phyloP scores from a whole-genome alignment of 2,329 filamentous ascomycete species.

The Cladosporium cucumerinum region DNA sequence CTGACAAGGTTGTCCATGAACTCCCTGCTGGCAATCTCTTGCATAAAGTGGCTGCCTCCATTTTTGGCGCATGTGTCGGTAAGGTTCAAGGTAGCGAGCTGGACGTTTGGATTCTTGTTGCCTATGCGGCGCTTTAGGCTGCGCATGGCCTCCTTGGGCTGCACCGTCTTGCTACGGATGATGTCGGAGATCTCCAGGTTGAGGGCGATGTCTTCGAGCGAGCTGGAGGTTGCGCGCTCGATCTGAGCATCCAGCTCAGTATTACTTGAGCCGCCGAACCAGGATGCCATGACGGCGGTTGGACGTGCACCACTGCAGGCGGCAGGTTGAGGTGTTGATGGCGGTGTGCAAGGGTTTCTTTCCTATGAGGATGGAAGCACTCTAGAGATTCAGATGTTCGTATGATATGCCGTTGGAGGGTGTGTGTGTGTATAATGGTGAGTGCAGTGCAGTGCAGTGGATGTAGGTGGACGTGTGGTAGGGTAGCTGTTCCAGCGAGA shows the following conservation, averaged over 20 bases:
- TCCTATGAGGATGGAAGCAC: background rate
- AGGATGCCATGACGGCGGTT: conserved; percentile 75
- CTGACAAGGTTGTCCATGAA: conserved; percentile 98
- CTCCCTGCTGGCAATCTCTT: conserved; percentile 92
- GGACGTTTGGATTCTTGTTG: conserved; percentile 96
- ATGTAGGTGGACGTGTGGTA: background rate
- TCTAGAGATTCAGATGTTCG: background rate
- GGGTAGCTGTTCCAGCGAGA: no score
- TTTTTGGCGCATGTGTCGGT: conserved; percentile 99
- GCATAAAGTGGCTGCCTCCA: conserved; percentile 89
- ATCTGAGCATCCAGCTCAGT: conserved; percentile 95
- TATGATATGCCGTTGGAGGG: background rate
- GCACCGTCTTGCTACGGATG: conserved; percentile 94
- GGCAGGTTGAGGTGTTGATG: background rate
- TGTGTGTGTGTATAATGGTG: background rate
- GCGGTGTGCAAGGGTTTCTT: background rate
- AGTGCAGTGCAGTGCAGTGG: background rate
- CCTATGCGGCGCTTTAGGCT: conserved; percentile 90
- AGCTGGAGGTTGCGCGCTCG: conserved; percentile 89
- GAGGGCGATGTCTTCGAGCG: conserved; percentile 95
- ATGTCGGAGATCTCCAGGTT: conserved; percentile 98
- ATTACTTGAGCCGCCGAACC: conserved; percentile 75
- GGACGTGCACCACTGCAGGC: background rate
- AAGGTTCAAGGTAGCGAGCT: conserved; percentile 90
- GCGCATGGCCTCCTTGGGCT: conserved; percentile 97